Percentiles rank a stretch among this genome's conserved stretches.
These are phyloP conservation scores for Hypoxylon sp. DNA, from an alignment of 2,329 filamentous ascomycete genomes.

Conservation along the genomic window DNA sequence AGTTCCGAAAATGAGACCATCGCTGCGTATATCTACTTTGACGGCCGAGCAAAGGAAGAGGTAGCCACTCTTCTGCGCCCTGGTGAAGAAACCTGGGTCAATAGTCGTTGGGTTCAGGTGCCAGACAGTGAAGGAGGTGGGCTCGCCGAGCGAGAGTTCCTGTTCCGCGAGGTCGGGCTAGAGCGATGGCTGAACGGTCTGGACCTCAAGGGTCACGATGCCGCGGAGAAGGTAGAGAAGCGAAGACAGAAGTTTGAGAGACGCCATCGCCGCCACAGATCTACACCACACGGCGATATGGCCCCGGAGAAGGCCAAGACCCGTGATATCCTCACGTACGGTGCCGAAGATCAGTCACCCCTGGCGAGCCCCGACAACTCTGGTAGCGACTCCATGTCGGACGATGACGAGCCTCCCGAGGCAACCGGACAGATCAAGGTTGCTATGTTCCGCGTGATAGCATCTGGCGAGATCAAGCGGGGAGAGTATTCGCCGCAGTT, in stretches of 20 bases:
- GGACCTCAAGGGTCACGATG: slow-evolving; percentile 92
- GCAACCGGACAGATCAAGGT: slow-evolving; percentile 98
- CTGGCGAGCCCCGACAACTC: slow-evolving; percentile 77
- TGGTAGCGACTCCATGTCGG: slow-evolving; percentile 74
- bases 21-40: slow-evolving; percentile 98
- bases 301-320: slow-evolving; percentile 54
- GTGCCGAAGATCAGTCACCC: slow-evolving; percentile 75
- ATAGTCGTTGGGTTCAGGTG: slow-evolving; percentile 96
- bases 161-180: slow-evolving; percentile 95
- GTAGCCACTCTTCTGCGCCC: slow-evolving; percentile 91
- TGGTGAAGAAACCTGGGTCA: slow-evolving; percentile 98
- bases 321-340: slow-evolving; percentile 77
- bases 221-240: slow-evolving; percentile 87
- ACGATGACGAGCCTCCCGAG: slow-evolving; percentile 86
- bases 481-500: slow-evolving; percentile 98
- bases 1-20: slow-evolving; percentile 95
- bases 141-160: slow-evolving; percentile 92
- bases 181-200: slow-evolving; percentile 97
- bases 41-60: slow-evolving; percentile 93
- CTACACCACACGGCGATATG: slow-evolving; percentile 49
- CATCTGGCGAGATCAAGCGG: slow-evolving; percentile 95
- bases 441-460: slow-evolving; percentile 91
- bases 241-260: slow-evolving; percentile 81
- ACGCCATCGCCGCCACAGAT: slow-evolving; percentile 70
- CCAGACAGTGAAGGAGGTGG: slow-evolving; percentile 91